Percentiles rank a stretch among this genome's conserved stretches.
These are phyloP conservation scores for Stenocarpella maydis DNA, from an alignment of 2,329 filamentous ascomycete species.

Conservation along the genomic window DNA sequence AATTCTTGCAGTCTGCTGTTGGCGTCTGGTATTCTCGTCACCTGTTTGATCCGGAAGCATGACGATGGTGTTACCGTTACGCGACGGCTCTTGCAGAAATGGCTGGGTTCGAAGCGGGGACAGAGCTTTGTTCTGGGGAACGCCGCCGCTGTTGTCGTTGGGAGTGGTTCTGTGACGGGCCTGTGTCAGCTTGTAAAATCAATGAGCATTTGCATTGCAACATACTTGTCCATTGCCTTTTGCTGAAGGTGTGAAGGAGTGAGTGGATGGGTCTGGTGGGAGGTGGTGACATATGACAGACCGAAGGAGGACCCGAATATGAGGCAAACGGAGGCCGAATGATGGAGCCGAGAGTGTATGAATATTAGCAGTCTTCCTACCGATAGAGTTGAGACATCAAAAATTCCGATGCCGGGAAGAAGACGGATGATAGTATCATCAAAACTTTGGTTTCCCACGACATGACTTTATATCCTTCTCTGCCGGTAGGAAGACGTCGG, in stretches of 20 bases:
- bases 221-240: not conserved
- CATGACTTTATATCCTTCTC: not conserved
- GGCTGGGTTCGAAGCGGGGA: not conserved
- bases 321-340: not conserved
- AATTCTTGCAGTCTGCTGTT: slow-evolving; percentile 11
- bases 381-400: too few species aligned
- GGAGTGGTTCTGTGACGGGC: not conserved
- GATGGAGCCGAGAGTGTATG: not conserved
- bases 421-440: not conserved
- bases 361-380: too few species aligned
- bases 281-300: not conserved
- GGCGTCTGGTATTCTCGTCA: not conserved
- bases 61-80: slow-evolving; percentile 10
- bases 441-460: not conserved
- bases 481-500: not conserved
- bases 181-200: not conserved
- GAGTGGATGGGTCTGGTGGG: too few species aligned
- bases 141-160: not conserved
- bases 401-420: too few species aligned
- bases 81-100: slow-evolving; percentile 2
- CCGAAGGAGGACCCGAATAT: too few species aligned
- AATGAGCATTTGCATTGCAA: not conserved
- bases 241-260: not conserved
- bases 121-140: not conserved
- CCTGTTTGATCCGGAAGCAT: slow-evolving; percentile 11